Conservation (phyloP, 2,329 filamentous ascomycete species). For the Microcera coccophila region DNA sequence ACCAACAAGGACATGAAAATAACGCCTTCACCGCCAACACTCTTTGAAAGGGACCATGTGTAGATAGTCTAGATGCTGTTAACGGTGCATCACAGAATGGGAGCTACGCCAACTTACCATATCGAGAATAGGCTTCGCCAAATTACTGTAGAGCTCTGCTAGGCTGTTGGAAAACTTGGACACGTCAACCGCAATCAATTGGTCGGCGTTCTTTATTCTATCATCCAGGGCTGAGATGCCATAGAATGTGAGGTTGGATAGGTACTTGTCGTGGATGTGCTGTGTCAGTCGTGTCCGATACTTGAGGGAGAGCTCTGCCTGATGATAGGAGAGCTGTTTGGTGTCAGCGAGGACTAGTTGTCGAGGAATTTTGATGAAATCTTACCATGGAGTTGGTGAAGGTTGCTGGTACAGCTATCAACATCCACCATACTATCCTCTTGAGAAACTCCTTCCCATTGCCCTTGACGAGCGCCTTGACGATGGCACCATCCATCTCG, state of each 20-base stretch:
- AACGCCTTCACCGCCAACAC: constrained; percentile 91
- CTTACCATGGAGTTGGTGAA: constrained; percentile 98
- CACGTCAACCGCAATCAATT: constrained; percentile 94
- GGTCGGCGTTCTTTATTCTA: constrained; percentile 96
- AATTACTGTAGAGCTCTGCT: constrained; percentile 91
- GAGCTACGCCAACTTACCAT: constrained; percentile 63
- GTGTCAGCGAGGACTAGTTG: constrained; percentile 8
- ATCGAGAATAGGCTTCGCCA: constrained; percentile 90
- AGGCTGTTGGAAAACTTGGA: constrained; percentile 94
- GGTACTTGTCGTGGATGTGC: constrained; percentile 89
- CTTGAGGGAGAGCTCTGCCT: constrained; percentile 87
- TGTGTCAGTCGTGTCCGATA: constrained; percentile 94
- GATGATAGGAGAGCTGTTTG: constrained; percentile 85
- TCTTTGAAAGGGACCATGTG: constrained; percentile 88
- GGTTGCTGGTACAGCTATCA: constrained; percentile 90
- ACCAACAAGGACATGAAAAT: constrained; percentile 94
- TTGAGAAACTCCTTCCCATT: constrained; percentile 86
- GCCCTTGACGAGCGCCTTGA: constrained; percentile 87
- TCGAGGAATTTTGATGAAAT: constrained; percentile 13
- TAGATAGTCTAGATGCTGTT: constrained; percentile 65
- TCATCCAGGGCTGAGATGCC: constrained; percentile 93
- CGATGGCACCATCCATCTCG: constrained; percentile 88
- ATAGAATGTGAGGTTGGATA: constrained; percentile 98
- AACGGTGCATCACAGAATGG: constrained; percentile 7
- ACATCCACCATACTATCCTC: constrained; percentile 96